Evolutionary conservation across 306 rosid species (phyloP).

Genomic region (Citrullus colocynthis): DNA sequence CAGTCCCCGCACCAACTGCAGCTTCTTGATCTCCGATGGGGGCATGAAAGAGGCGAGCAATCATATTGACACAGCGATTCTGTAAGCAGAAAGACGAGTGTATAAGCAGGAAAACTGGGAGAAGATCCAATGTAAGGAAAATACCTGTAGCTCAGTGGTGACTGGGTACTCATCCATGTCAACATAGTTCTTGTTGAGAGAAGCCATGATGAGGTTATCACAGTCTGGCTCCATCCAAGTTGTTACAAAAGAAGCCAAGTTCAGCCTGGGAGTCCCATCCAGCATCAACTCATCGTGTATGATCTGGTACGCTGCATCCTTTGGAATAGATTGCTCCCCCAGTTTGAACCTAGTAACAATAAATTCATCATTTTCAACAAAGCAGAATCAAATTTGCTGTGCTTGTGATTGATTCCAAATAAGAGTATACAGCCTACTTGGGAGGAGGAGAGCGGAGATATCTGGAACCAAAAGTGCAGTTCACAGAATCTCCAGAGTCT

Average conservation of each 20-base stretch:
- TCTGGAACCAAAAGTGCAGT: constrained; percentile 56
- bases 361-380: neutral
- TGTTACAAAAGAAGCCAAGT: constrained; percentile 48
- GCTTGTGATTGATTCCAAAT: neutral
- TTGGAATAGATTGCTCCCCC: constrained; percentile 19
- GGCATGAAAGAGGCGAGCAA: constrained; percentile 83
- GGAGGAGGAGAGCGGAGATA: constrained; percentile 32
- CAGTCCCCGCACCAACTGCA: constrained; percentile 83
- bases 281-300: constrained; percentile 43
- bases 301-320: constrained; percentile 40
- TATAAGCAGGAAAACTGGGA: too few relatives aligned
- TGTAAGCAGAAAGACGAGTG: constrained; percentile 10
- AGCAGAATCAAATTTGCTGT: neutral
- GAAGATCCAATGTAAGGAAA: too few relatives aligned
- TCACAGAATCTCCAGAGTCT: constrained; percentile 17
- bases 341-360: constrained; percentile 16
- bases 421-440: constrained; percentile 18
- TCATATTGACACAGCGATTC: constrained; percentile 94
- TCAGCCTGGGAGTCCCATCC: constrained; percentile 37
- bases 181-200: constrained; percentile 79
- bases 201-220: constrained; percentile 53
- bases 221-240: constrained; percentile 80
- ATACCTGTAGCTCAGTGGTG: constrained; percentile 80
- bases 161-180: constrained; percentile 96
- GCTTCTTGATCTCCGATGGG: constrained; percentile 64